Conservation (phyloP, 345 rosid genomes). For the Noccaea caerulescens region DNA sequence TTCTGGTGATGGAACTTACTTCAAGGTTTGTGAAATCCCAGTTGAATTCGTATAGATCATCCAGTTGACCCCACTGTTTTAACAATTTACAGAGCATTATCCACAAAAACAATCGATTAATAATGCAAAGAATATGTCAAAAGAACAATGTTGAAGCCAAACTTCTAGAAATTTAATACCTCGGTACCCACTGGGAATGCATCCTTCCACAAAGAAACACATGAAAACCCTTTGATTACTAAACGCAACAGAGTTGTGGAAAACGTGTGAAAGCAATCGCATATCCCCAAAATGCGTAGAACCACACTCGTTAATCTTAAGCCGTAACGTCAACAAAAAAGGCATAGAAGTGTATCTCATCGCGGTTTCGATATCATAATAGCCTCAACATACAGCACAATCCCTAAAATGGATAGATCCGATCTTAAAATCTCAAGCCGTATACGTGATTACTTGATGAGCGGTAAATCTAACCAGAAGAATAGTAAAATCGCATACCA, state of each 20-base stretch:
- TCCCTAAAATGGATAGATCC: background rate
- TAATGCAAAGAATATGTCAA: background rate
- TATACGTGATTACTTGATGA: background rate
- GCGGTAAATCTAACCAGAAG: background rate
- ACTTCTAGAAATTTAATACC: conserved; percentile 50
- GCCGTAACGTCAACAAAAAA: too few relatives aligned
- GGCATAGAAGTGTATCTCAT: background rate
- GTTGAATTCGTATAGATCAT: conserved; percentile 58
- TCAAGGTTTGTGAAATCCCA: conserved; percentile 87
- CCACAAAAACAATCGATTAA: background rate
- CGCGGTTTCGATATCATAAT: background rate
- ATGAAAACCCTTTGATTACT: conserved; percentile 44
- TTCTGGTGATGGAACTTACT: conserved; percentile 52
- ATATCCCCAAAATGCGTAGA: background rate
- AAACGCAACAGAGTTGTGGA: background rate
- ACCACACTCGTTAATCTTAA: background rate
- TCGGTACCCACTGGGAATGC: conserved; percentile 90
- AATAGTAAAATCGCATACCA: conserved; percentile 49
- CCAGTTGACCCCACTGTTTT: conserved; percentile 80
- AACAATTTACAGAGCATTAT: conserved; percentile 14
- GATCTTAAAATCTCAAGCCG: background rate
- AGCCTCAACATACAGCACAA: background rate
- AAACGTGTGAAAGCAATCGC: background rate
- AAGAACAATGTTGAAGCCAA: conserved; percentile 14
- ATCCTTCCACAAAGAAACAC: conserved; percentile 57